phyloP scores from a whole-genome alignment of 768 basidiomycete species.

The Phlegmacium glaucopus region DNA sequence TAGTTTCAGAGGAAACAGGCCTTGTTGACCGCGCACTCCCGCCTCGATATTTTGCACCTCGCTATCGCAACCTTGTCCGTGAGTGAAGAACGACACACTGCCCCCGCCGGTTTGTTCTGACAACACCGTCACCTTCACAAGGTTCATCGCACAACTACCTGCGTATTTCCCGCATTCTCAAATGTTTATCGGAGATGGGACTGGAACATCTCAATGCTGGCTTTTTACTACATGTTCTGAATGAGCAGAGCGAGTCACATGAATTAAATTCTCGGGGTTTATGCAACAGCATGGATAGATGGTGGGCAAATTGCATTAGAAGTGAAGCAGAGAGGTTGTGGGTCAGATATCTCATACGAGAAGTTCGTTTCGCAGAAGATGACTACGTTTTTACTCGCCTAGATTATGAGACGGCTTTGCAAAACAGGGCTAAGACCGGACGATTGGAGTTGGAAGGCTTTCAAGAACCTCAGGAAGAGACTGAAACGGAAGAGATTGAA shows the following conservation, averaged over 20 bases:
- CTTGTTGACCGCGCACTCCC: constrained; percentile 49
- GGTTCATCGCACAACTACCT: constrained; percentile 74
- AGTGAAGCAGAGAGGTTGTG: constrained; percentile 55
- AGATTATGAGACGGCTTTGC: constrained; percentile 50
- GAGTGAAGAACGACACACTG: constrained; percentile 28
- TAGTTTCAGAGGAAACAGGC: constrained; percentile 56
- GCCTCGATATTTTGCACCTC: constrained; percentile 45
- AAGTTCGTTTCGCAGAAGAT: constrained; percentile 41
- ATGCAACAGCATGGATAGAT: constrained; percentile 65
- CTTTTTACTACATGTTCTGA: constrained; percentile 65
- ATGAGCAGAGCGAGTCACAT: constrained; percentile 60
- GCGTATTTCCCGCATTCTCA: constrained; percentile 73
- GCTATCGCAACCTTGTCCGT: constrained; percentile 68
- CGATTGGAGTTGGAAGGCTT: constrained; percentile 21
- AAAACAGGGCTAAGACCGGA: constrained; percentile 35
- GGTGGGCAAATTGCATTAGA: constrained; percentile 76
- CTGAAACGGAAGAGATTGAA: not conserved
- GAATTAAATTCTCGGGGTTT: constrained; percentile 48
- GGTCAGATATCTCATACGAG: constrained; percentile 47
- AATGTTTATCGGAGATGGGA: constrained; percentile 70
- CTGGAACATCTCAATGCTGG: constrained; percentile 61
- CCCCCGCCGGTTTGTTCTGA: constrained; percentile 2
- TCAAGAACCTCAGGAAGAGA: not conserved
- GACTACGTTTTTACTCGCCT: constrained; percentile 52
- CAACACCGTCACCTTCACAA: constrained; percentile 21